Evolutionary conservation across 192 early-diverging fungal genomes (phyloP).

Genomic region (Coemansia sp.): DNA sequence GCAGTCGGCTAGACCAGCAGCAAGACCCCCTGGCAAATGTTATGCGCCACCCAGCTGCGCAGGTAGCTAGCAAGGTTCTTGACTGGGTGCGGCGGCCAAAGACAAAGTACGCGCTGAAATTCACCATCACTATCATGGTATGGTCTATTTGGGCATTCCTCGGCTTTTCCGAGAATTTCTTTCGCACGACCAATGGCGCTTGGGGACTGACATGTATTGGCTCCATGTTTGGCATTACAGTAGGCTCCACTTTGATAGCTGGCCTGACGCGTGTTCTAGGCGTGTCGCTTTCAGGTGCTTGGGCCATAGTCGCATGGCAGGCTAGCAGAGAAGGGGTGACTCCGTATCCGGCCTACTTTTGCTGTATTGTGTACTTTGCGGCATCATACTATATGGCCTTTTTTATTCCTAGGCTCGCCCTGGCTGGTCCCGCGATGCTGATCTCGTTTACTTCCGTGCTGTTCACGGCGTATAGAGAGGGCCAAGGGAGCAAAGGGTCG

Average conservation of each 20-base stretch:
- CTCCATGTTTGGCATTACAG: slow-evolving; percentile 39
- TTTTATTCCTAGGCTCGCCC: slow-evolving; percentile 22
- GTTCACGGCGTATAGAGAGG: slow-evolving; percentile 21
- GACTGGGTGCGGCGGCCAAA: slow-evolving; percentile 32
- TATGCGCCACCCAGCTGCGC: slow-evolving; percentile 22
- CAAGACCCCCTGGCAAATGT: slow-evolving; percentile 18
- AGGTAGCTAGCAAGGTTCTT: slow-evolving; percentile 9
- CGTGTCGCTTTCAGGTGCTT: slow-evolving; percentile 23
- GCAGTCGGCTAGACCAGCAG: background rate
- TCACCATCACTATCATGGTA: slow-evolving; percentile 42
- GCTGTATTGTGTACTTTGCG: slow-evolving; percentile 40
- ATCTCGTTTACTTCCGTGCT: slow-evolving; percentile 42
- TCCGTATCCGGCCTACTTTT: slow-evolving; percentile 26
- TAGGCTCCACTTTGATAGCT: slow-evolving; percentile 39
- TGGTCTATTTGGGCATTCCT: slow-evolving; percentile 51
- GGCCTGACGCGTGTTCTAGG: slow-evolving; percentile 32
- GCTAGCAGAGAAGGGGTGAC: slow-evolving; percentile 18
- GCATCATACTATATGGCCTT: slow-evolving; percentile 29
- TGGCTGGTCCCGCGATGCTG: slow-evolving; percentile 33
- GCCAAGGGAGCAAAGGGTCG: slow-evolving; percentile 4
- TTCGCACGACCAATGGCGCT: slow-evolving; percentile 18
- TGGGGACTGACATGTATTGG: slow-evolving; percentile 45
- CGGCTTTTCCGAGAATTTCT: slow-evolving; percentile 23
- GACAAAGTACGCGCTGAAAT: slow-evolving; percentile 49
- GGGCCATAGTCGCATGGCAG: slow-evolving; percentile 47